These are phyloP conservation scores for Sporobolomyces roseus DNA, from an alignment of 768 basidiomycete genomes.

Conservation along the genomic window DNA sequence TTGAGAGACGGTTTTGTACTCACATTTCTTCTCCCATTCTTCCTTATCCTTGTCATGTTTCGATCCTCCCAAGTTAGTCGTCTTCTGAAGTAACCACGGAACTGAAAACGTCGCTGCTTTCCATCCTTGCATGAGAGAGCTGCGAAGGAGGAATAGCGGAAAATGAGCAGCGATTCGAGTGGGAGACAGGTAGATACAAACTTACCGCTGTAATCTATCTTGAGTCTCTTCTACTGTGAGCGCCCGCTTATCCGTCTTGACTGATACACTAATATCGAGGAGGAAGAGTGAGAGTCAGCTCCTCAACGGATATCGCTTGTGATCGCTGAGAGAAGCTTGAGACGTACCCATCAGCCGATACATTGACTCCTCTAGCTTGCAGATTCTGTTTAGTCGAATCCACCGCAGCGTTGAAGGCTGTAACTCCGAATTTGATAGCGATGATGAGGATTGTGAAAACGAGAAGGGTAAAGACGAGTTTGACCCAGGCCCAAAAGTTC, in stretches of 20 bases:
- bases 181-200: too few species aligned
- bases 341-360: slow-evolving; percentile 17
- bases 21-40: slow-evolving; percentile 35
- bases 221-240: slow-evolving; percentile 35
- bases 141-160: background rate
- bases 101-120: slow-evolving; percentile 30
- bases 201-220: slow-evolving; percentile 29
- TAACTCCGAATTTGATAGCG: background rate
- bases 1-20: background rate
- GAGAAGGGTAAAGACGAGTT: slow-evolving; percentile 17
- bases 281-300: background rate
- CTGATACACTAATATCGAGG: background rate
- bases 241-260: slow-evolving; percentile 34
- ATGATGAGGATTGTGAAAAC: slow-evolving; percentile 1
- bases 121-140: slow-evolving; percentile 36
- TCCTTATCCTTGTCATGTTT: slow-evolving; percentile 34
- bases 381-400: slow-evolving; percentile 15
- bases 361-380: slow-evolving; percentile 14
- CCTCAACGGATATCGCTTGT: background rate
- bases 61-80: slow-evolving; percentile 26
- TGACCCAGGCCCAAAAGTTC: slow-evolving; percentile 16
- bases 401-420: slow-evolving; percentile 6
- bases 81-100: slow-evolving; percentile 32
- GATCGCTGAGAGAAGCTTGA: background rate
- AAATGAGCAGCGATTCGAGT: background rate